phyloP scores from a whole-genome alignment of 257 asterid species.

The Solanum pinnatisectum region DNA sequence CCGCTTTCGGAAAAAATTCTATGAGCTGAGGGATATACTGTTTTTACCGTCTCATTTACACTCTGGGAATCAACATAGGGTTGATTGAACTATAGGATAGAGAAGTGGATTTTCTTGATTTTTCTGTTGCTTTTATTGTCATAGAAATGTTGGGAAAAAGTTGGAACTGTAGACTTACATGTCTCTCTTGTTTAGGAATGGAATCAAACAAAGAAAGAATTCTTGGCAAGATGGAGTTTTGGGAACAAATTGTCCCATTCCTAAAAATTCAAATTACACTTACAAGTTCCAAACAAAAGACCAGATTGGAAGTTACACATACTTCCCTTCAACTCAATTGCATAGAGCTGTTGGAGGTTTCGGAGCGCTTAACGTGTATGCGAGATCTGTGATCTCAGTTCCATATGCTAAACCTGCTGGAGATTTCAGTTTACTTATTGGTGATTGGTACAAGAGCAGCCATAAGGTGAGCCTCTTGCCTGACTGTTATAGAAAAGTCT shows the following conservation, averaged over 20 bases:
- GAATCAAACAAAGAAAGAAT: conserved; percentile 93
- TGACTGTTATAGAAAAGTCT: not conserved
- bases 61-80: not conserved
- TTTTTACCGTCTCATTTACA: not conserved
- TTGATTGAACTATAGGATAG: not conserved
- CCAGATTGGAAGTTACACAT: conserved; percentile 88
- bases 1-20: not conserved
- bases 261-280: conserved; percentile 66
- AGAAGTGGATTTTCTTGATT: not conserved
- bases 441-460: conserved; percentile 75
- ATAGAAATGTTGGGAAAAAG: not conserved
- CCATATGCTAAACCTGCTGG: conserved; percentile 79
- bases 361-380: conserved; percentile 68
- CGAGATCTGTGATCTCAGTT: conserved; percentile 85
- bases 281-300: conserved; percentile 88
- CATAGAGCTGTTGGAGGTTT: conserved; percentile 89
- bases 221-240: conserved; percentile 97
- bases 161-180: not conserved
- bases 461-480: conserved; percentile 43
- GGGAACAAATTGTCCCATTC: conserved; percentile 90
- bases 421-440: conserved; percentile 70
- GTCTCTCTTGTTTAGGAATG: conserved; percentile 54
- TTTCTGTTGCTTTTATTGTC: not conserved
- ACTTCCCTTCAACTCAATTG: conserved; percentile 84
- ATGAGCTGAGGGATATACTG: not conserved